Evolutionary conservation across 2,329 filamentous ascomycete genomes (phyloP), one percentile per base, ranked within the genome.

Genomic region (Penicillium sp.): DNA sequence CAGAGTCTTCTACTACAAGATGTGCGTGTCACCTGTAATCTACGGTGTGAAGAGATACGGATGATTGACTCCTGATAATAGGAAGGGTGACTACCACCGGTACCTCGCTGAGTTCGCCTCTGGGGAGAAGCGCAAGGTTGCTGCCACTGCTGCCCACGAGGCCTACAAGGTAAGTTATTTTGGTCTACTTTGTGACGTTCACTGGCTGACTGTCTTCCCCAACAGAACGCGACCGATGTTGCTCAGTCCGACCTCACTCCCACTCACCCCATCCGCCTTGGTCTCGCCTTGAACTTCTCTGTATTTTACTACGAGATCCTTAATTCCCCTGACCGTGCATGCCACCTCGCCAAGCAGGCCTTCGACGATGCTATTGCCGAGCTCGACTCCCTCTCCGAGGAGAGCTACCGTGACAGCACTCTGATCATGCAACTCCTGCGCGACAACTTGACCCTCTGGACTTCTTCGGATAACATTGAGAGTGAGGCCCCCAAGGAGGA

Each of bases 1-100:
- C 78, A 97, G 97, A 88, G 93, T 97, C 76, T 97, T 97, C 81
- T 97, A 97, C 84, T 92, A 97, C 89, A 97, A 97, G 88, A 97
- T 97, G 93, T 97, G 42, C n/a, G 63, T 65, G 42, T 25, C 22
- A 6, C 20, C 22, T 14, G 7, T 25, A 25, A 9, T 27, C 1
- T 5, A 27, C 5, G 7, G 29, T 20, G 27, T 40, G 6, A 23
- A 11, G 18, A 25, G 15, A 25, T 51, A 44, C 49, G 89, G 80
- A 82, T 84, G 73, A 88, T 91, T 75, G 90, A 92, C 68, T 23
- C 11, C 29, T 23, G 91, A 77, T 89, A 65, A 75, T 67, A 96
- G 92, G 92, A 97, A 96, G 90, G 93, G 93, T 79, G 93, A 97
- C 81, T 97, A 97, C 85, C 92, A 97, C 87, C 92, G 92, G 75